Base-by-base conservation (phyloP, 768 basidiomycete genomes). In the Zangia roseola region DNA sequence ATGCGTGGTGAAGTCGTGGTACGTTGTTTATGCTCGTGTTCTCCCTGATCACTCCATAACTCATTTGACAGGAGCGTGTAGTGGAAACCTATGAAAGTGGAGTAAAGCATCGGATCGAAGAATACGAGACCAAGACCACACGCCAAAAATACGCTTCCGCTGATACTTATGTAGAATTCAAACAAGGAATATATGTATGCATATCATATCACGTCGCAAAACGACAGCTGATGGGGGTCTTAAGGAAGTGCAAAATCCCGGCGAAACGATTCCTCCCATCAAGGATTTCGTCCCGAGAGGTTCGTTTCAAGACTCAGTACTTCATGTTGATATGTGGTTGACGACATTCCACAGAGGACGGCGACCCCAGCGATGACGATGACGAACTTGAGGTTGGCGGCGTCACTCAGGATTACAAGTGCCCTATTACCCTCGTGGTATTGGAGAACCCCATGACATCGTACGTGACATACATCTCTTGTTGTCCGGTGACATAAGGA, bases 311-410 rank as follows among this genome's bases (percentile, higher is more conserved):
- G n/a, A 12, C 31, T 24, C 8, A 5, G 5, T 17, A 24, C 14
- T 31, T 31, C 8, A 20, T 24, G 30, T 2, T 23, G n/a, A n/a
- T 14, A 10, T 30, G 9, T 12, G 8, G n/a, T 34, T 52, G 31
- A 39, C 39, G 5, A 20, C 38, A 8, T 34, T 34, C 10, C 30
- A 13, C 39, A 93, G 92, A 93, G 78, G 75, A 80, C 35, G 89
- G 82, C 10, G 91, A 92, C 53, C 83, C 78, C 25, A 89, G 86
- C 45, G 89, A 89, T 49, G 84, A 84, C 43, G 94, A 94, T 26
- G 89, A 93, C 44, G 94, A 97, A 12, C 68, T 98, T 26, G 87
- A 93, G 68, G 74, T 95, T 42, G 94, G 94, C 44, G 93, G 91
- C 21, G 77, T 84, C 24, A 87, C 84, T 6, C 88, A 90, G 60